Conservation (phyloP, 768 basidiomycete species). For the Leucosporidium yakuticum region DNA sequence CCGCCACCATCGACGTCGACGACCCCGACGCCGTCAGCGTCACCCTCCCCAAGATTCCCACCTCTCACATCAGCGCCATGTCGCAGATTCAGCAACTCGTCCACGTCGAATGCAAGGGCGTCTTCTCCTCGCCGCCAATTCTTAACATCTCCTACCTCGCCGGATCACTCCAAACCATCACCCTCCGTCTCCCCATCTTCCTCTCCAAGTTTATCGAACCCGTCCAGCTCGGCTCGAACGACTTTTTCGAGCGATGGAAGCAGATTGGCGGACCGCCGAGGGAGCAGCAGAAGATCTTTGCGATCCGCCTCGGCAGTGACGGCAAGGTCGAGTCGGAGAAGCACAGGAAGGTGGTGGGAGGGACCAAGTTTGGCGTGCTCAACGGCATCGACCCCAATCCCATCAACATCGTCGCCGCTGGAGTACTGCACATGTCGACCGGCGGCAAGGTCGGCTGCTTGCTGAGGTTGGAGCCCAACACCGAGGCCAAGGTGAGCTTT, state of each 20-base stretch:
- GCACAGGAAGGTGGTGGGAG: slow-evolving; percentile 68
- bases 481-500: slow-evolving; percentile 75
- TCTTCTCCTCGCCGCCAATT: slow-evolving; percentile 69
- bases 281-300: slow-evolving; percentile 82
- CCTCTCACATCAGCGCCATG: slow-evolving; percentile 68
- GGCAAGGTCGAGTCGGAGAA: slow-evolving; percentile 70
- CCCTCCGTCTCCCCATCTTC: slow-evolving; percentile 76
- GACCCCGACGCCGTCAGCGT: slow-evolving; percentile 71
- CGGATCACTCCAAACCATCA: slow-evolving; percentile 80
- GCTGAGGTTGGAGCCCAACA: slow-evolving; percentile 86
- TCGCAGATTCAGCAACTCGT: slow-evolving; percentile 89
- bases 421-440: slow-evolving; percentile 83
- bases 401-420: slow-evolving; percentile 88
- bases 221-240: slow-evolving; percentile 69
- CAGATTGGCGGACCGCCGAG: slow-evolving; percentile 91
- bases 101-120: slow-evolving; percentile 88
- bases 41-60: slow-evolving; percentile 84
- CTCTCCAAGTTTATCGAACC: slow-evolving; percentile 90
- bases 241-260: slow-evolving; percentile 99
- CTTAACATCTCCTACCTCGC: slow-evolving; percentile 85
- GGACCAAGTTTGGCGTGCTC: slow-evolving; percentile 68
- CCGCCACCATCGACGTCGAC: slow-evolving; percentile 63
- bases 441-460: slow-evolving; percentile 95
- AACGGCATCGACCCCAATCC: slow-evolving; percentile 87
- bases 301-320: slow-evolving; percentile 56